Conservation (phyloP, 371 early-diverging fungal genomes). For the Mucor sp. region DNA sequence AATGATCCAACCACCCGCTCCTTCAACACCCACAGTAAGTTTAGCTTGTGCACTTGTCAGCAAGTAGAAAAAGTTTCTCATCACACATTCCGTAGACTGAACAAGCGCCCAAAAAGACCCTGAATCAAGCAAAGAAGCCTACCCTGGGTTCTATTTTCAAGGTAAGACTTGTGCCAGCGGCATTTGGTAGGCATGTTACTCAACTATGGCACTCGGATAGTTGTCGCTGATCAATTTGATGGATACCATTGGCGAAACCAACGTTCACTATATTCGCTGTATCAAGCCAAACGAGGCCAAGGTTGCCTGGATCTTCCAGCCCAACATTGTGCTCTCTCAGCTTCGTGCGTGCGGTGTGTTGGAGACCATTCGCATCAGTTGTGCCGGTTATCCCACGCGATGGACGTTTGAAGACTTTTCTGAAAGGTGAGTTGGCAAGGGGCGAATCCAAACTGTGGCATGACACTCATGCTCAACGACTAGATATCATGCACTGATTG, state of each 20-base stretch:
- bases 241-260: conserved; percentile 91
- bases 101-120: conserved; percentile 39
- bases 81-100: conserved; percentile 10
- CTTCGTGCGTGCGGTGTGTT: conserved; percentile 99
- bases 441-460: no score
- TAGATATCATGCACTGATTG: conserved; percentile 80
- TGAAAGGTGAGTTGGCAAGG: conserved; percentile 43
- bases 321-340: conserved; percentile 92
- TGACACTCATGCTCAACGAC: neutral
- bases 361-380: conserved; percentile 99
- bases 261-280: conserved; percentile 97
- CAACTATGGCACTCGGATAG: conserved; percentile 6
- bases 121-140: conserved; percentile 69
- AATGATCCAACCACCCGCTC: conserved; percentile 15
- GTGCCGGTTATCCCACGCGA: conserved; percentile 98
- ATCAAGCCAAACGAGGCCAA: conserved; percentile 97
- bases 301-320: conserved; percentile 87
- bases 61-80: neutral
- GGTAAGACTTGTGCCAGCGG: conserved; percentile 9
- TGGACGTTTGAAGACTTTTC: conserved; percentile 93
- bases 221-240: conserved; percentile 87
- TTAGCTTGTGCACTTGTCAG: neutral
- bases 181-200: neutral
- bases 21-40: conserved; percentile 16
- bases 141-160: conserved; percentile 91